Evolutionary conservation across 352 stramenopile species (phyloP).

Genomic region (Phytophthora foliorum): DNA sequence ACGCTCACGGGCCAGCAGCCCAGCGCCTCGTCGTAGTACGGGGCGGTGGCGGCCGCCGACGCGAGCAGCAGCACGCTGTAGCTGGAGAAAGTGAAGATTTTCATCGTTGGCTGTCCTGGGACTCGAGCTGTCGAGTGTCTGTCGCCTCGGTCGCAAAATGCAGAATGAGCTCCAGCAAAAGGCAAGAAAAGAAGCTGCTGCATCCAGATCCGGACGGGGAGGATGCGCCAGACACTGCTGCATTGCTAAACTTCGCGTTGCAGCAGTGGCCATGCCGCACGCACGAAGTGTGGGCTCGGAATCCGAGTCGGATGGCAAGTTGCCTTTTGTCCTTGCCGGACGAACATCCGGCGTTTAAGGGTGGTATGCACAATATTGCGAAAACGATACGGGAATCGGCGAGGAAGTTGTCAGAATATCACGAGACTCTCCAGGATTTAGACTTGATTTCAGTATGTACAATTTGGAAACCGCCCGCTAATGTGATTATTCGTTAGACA

Average conservation of each 20-base stretch:
- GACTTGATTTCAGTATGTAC: conserved; percentile 15
- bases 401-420: conserved; percentile 20
- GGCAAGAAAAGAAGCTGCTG: conserved; percentile 12
- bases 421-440: conserved; percentile 21
- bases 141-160: conserved; percentile 29
- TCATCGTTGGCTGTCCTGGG: conserved; percentile 28
- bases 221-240: conserved; percentile 2
- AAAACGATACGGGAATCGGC: conserved; percentile 4
- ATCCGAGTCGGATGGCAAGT: too few species aligned
- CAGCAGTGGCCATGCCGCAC: neutral
- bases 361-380: conserved; percentile 23
- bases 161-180: conserved; percentile 35
- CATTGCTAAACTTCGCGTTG: neutral
- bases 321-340: neutral
- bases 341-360: neutral
- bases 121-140: conserved; percentile 39
- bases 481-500: conserved; percentile 16
- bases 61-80: conserved; percentile 21
- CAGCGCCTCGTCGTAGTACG: conserved; percentile 42
- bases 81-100: conserved; percentile 35
- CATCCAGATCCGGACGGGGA: conserved; percentile 25
- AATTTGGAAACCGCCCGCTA: conserved; percentile 15
- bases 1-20: conserved; percentile 54
- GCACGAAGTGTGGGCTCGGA: conserved; percentile 6
- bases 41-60: conserved; percentile 18